Percentiles rank a stretch among this genome's conserved stretches.
Evolutionary conservation across 192 early-diverging fungal genomes (phyloP).

Genomic region (Coemansia sp.): DNA sequence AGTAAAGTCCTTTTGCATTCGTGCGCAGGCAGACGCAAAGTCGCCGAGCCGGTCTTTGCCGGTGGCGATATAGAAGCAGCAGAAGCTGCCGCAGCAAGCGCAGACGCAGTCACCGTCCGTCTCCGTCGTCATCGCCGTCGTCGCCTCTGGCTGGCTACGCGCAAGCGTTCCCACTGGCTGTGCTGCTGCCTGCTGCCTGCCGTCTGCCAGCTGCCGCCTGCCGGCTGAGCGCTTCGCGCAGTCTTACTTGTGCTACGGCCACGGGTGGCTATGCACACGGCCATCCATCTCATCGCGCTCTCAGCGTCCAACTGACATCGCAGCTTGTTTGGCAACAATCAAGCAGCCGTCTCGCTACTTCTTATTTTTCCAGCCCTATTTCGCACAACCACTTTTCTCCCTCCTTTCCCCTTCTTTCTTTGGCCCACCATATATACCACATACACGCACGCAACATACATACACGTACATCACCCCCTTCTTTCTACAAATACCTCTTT

Average conservation of each 20-base stretch:
- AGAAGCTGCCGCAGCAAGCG: background rate
- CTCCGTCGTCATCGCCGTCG: too few relatives aligned
- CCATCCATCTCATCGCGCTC: slow-evolving; percentile 3
- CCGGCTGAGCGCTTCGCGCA: slow-evolving; percentile 2
- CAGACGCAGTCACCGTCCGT: background rate
- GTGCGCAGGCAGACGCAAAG: too few relatives aligned
- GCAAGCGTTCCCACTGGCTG: background rate
- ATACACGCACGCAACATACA: slow-evolving; percentile 1
- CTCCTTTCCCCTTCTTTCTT: slow-evolving; percentile 9
- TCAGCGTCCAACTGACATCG: slow-evolving; percentile 7
- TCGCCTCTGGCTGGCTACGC: too few relatives aligned
- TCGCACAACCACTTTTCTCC: slow-evolving; percentile 6
- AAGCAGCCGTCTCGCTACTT: slow-evolving; percentile 3
- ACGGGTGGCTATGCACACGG: slow-evolving; percentile 16
- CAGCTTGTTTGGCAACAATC: slow-evolving; percentile 15
- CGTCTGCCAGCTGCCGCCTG: background rate
- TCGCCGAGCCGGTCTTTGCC: background rate
- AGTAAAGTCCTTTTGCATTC: too few relatives aligned
- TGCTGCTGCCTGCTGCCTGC: background rate
- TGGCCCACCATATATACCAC: slow-evolving; percentile 9
- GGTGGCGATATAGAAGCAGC: background rate
- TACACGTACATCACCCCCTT: slow-evolving; percentile 5
- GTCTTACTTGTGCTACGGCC: slow-evolving; percentile 6
- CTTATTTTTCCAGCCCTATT: background rate
- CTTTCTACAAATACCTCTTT: slow-evolving; percentile 8